These are phyloP conservation scores for Pythium rhizo-oryzae DNA, from an alignment of 352 stramenopile genomes.

Conservation along the genomic window DNA sequence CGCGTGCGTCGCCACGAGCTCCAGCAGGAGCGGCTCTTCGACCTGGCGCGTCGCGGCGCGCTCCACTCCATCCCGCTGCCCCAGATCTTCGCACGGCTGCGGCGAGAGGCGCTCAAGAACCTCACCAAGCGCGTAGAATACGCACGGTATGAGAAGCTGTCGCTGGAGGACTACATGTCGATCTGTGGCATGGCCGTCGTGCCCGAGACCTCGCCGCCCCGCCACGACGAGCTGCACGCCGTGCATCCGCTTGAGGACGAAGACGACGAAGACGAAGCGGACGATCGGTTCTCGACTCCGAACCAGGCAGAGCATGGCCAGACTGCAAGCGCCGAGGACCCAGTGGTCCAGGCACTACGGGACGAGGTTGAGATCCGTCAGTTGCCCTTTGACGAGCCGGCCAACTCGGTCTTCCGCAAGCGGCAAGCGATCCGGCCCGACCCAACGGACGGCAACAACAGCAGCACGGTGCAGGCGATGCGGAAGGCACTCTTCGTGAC, in stretches of 20 bases:
- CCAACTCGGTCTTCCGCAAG: slow-evolving; percentile 24
- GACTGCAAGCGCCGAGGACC: background rate
- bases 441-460: slow-evolving; percentile 27
- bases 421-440: slow-evolving; percentile 24
- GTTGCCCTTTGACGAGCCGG: slow-evolving; percentile 22
- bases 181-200: slow-evolving; percentile 47
- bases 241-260: slow-evolving; percentile 11
- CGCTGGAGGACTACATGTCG: slow-evolving; percentile 66
- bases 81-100: slow-evolving; percentile 58
- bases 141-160: slow-evolving; percentile 49
- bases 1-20: slow-evolving; percentile 36
- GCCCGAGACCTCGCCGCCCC: background rate
- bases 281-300: background rate
- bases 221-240: slow-evolving; percentile 12
- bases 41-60: slow-evolving; percentile 34
- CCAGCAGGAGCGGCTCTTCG: slow-evolving; percentile 31
- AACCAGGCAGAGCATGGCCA: background rate
- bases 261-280: slow-evolving; percentile 5
- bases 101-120: slow-evolving; percentile 56
- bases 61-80: slow-evolving; percentile 44
- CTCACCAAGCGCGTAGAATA: slow-evolving; percentile 43
- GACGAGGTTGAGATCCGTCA: slow-evolving; percentile 26
- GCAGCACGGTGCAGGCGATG: slow-evolving; percentile 33
- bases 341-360: slow-evolving; percentile 11
- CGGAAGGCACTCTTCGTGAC: slow-evolving; percentile 44